Conservation (phyloP, 257 asterid genomes). For the Henckelia pumila region DNA sequence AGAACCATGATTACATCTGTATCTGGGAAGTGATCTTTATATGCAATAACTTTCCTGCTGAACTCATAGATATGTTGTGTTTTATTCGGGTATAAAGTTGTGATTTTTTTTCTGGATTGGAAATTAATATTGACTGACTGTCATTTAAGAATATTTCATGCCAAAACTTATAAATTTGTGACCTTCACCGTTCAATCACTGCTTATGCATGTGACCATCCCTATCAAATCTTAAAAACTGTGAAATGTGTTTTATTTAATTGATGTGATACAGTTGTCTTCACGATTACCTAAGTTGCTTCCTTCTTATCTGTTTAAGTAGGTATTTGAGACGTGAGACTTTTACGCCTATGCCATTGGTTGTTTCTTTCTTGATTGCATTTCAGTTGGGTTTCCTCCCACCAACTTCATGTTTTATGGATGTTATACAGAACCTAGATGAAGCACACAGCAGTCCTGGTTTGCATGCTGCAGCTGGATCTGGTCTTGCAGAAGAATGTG, state of each 20-base stretch:
- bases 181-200: not conserved
- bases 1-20: not conserved
- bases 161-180: conserved; percentile 1
- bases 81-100: conserved; percentile 1
- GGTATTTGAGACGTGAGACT: not conserved
- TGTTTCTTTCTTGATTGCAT: conserved; percentile 13
- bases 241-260: conserved; percentile 4
- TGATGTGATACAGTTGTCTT: conserved; percentile 17
- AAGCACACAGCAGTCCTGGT: conserved; percentile 98
- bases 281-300: conserved; percentile 9
- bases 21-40: not conserved
- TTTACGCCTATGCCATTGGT: not conserved
- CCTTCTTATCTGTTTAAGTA: conserved; percentile 19
- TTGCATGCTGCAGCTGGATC: conserved; percentile 99
- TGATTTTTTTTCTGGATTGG: too few species aligned
- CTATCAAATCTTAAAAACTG: conserved; percentile 5
- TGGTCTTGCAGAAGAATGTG: conserved; percentile 90
- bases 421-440: conserved; percentile 77
- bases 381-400: conserved; percentile 21
- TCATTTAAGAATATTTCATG: not conserved
- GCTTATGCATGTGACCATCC: too few species aligned
- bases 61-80: not conserved
- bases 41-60: not conserved
- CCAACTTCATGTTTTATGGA: conserved; percentile 22
- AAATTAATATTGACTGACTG: not conserved